Percentiles rank a stretch among this genome's conserved stretches.
phyloP scores from a whole-genome alignment of 164 flowering plant species.

The Vitis labrusca region DNA sequence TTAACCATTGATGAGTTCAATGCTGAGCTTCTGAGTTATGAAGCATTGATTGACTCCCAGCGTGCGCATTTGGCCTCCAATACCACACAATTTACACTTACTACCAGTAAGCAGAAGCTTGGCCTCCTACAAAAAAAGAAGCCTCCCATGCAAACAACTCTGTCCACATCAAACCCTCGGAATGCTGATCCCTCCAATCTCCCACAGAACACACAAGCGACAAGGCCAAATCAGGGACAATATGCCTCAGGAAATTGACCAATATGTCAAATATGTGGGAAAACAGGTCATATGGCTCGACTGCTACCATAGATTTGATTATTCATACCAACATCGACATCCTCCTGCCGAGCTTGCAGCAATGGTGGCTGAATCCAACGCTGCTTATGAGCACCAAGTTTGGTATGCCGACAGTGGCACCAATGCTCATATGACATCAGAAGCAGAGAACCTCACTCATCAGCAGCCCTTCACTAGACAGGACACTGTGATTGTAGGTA shows the following conservation, averaged over 20 bases:
- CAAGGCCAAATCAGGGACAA: too few species aligned
- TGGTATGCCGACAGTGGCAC: conserved; percentile 2
- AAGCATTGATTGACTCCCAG: too few species aligned
- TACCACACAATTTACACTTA: too few species aligned
- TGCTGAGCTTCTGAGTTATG: not conserved
- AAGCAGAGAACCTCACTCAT: not conserved
- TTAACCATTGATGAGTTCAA: not conserved
- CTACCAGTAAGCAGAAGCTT: too few species aligned
- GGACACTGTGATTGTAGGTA: not conserved
- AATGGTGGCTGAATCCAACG: not conserved
- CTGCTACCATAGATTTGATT: not conserved
- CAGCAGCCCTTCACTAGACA: not conserved
- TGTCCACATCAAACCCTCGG: too few species aligned
- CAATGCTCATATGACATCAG: not conserved
- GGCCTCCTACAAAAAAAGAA: too few species aligned
- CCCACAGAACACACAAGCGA: too few species aligned
- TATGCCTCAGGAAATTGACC: not conserved
- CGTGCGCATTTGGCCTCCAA: too few species aligned
- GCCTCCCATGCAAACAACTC: too few species aligned
- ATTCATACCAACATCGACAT: not conserved
- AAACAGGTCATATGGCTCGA: not conserved
- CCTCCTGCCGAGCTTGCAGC: not conserved
- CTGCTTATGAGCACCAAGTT: not conserved
- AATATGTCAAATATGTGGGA: not conserved
- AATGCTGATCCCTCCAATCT: too few species aligned